phyloP scores from a whole-genome alignment of 164 flowering plant species.

The Macadamia tetraphylla region DNA sequence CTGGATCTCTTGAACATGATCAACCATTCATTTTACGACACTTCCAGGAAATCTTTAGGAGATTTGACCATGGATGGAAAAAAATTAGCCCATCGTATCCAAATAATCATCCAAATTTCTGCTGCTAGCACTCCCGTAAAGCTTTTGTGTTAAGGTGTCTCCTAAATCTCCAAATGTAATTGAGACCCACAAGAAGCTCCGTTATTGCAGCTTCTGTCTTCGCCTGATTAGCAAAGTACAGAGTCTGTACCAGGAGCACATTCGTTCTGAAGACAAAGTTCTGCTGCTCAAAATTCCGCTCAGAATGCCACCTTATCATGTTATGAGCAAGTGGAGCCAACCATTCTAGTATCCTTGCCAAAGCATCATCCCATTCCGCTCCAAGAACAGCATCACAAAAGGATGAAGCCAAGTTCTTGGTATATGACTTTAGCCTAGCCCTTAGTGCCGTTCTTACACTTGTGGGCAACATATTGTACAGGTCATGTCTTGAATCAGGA shows the following conservation, averaged over 20 bases:
- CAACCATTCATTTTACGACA: no score
- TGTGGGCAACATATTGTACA: slow-evolving; percentile 80
- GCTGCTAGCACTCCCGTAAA: slow-evolving; percentile 47
- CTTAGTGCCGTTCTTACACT: slow-evolving; percentile 53
- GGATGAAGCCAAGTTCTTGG: slow-evolving; percentile 38
- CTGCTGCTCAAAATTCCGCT: slow-evolving; percentile 88
- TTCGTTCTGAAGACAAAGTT: slow-evolving; percentile 68
- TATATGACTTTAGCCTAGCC: slow-evolving; percentile 55
- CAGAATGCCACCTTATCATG: slow-evolving; percentile 98
- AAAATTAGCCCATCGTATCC: slow-evolving; percentile 8
- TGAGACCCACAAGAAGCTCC: slow-evolving; percentile 82
- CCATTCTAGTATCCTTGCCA: slow-evolving; percentile 69
- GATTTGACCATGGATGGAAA: no score
- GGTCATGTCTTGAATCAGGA: slow-evolving; percentile 76
- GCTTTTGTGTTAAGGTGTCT: slow-evolving; percentile 57
- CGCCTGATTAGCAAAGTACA: slow-evolving; percentile 80
- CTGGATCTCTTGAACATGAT: no score
- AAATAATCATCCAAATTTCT: slow-evolving; percentile 37
- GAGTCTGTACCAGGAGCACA: slow-evolving; percentile 86
- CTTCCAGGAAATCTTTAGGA: no score
- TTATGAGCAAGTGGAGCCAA: slow-evolving; percentile 89
- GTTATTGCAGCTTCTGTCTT: slow-evolving; percentile 81
- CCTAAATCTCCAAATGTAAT: slow-evolving; percentile 78
- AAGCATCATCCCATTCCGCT: slow-evolving; percentile 84
- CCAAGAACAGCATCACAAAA: slow-evolving; percentile 66